Evolutionary conservation across 257 asterid genomes (phyloP).

Genomic region (Haberlea rhodopensis): DNA sequence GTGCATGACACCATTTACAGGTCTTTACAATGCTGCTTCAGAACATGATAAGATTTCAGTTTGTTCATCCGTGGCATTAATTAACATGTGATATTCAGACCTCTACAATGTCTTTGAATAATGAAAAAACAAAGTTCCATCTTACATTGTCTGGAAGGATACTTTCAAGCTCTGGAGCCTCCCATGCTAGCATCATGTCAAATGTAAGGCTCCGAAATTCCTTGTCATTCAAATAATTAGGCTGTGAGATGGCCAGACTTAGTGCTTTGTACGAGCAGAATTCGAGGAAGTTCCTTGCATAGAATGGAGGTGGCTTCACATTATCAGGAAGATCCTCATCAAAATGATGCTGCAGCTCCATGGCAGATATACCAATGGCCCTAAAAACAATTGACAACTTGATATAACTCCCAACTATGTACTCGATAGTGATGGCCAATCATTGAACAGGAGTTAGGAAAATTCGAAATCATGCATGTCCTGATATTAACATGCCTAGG

Average conservation of each 20-base stretch:
- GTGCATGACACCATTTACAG: not conserved
- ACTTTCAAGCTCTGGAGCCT: conserved; percentile 56
- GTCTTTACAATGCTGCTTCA: conserved; percentile 6
- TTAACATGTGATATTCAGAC: not conserved
- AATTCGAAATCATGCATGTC: not conserved
- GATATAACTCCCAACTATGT: not conserved
- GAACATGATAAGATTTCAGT: not conserved
- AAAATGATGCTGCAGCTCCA: conserved; percentile 55
- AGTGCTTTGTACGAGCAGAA: conserved; percentile 74
- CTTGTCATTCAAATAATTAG: conserved; percentile 62
- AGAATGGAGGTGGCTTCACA: conserved; percentile 46
- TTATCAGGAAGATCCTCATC: conserved; percentile 55
- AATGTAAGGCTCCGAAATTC: conserved; percentile 70
- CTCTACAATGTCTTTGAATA: not conserved
- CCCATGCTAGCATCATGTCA: conserved; percentile 99
- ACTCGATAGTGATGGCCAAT: conserved; percentile 3
- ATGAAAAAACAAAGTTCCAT: conserved; percentile 21
- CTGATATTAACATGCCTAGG: not conserved
- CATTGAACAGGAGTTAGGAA: not conserved
- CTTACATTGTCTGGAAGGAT: conserved; percentile 45
- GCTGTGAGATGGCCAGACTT: conserved; percentile 37
- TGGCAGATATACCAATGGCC: conserved; percentile 52
- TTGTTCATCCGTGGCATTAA: conserved; percentile 11
- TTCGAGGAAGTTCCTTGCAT: conserved; percentile 77
- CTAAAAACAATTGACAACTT: conserved; percentile 37